These are phyloP conservation scores for Podospora comata DNA, from an alignment of 495 filamentous ascomycete species.

Conservation along the genomic window DNA sequence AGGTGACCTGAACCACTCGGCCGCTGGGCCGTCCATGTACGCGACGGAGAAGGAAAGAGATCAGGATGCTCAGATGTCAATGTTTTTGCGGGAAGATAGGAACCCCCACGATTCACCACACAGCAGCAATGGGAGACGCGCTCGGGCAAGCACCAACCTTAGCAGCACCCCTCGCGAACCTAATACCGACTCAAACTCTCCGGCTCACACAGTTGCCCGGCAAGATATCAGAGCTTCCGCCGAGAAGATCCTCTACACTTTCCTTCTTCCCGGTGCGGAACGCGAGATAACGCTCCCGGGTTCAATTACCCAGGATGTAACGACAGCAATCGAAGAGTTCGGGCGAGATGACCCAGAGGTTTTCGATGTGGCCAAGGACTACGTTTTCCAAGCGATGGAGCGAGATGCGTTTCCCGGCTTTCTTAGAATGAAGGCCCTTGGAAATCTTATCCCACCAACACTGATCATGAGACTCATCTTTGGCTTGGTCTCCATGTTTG, in stretches of 20 bases:
- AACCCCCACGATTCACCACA: slow-evolving; percentile 61
- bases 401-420: slow-evolving; percentile 97
- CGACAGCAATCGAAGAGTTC: slow-evolving; percentile 77
- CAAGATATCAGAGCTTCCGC: slow-evolving; percentile 88
- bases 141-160: slow-evolving; percentile 62
- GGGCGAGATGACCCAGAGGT: slow-evolving; percentile 94
- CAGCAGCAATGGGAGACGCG: slow-evolving; percentile 61
- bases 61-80: slow-evolving; percentile 83
- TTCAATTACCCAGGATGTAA: slow-evolving; percentile 76
- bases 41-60: slow-evolving; percentile 60
- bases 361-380: slow-evolving; percentile 96
- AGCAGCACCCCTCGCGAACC: slow-evolving; percentile 53
- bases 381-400: slow-evolving; percentile 99
- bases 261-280: slow-evolving; percentile 85
- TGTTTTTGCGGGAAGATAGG: slow-evolving; percentile 78
- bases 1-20: slow-evolving; percentile 61
- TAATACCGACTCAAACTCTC: slow-evolving; percentile 66
- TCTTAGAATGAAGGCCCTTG: slow-evolving; percentile 87
- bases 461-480: slow-evolving; percentile 77
- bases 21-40: slow-evolving; percentile 45
- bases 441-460: slow-evolving; percentile 87
- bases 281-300: slow-evolving; percentile 91
- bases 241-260: slow-evolving; percentile 97
- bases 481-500: slow-evolving; percentile 84
- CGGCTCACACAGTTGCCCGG: slow-evolving; percentile 76